phyloP scores from a whole-genome alignment of 2,329 filamentous ascomycete genomes.

The Pestalotiopsis sp. region DNA sequence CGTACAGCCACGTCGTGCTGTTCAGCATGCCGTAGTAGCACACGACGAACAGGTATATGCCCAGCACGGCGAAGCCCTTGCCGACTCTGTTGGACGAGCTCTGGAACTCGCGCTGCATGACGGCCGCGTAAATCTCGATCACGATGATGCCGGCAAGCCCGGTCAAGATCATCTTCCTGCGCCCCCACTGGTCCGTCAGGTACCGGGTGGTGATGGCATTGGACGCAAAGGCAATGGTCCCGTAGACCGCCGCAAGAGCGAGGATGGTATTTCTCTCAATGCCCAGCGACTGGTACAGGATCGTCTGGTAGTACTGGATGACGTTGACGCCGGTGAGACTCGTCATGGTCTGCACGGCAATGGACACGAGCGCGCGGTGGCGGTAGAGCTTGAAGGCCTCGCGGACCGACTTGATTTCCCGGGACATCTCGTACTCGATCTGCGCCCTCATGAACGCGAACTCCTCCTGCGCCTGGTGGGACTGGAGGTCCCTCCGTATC shows the following conservation, averaged over 20 bases:
- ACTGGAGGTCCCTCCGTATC: constrained; percentile 47
- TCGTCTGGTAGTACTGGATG: constrained; percentile 52
- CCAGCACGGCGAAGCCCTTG: constrained; percentile 61
- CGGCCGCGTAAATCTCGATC: constrained; percentile 60
- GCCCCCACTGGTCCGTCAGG: constrained; percentile 25
- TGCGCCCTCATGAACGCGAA: constrained; percentile 55
- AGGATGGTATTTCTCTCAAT: constrained; percentile 51
- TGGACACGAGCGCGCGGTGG: constrained; percentile 52
- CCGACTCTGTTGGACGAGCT: constrained; percentile 55
- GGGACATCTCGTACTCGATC: constrained; percentile 58
- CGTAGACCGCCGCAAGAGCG: constrained; percentile 55
- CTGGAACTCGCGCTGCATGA: constrained; percentile 60
- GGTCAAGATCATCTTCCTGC: constrained; percentile 52
- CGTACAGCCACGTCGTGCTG: constrained; percentile 57
- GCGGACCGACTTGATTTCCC: constrained; percentile 52
- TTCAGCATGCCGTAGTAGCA: constrained; percentile 57
- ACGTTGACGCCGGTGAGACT: constrained; percentile 59
- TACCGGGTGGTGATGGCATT: constrained; percentile 13
- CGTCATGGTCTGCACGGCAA: constrained; percentile 60
- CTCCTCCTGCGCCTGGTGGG: constrained; percentile 48
- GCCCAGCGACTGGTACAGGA: constrained; percentile 55
- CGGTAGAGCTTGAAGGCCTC: constrained; percentile 56
- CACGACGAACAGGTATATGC: constrained; percentile 59
- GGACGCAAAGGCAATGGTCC: constrained; percentile 51
- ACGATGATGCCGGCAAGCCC: constrained; percentile 53